Evolutionary conservation across 768 basidiomycete genomes (phyloP), one percentile per base, ranked within the genome.

Genomic region (Boletus subcaerulescens): DNA sequence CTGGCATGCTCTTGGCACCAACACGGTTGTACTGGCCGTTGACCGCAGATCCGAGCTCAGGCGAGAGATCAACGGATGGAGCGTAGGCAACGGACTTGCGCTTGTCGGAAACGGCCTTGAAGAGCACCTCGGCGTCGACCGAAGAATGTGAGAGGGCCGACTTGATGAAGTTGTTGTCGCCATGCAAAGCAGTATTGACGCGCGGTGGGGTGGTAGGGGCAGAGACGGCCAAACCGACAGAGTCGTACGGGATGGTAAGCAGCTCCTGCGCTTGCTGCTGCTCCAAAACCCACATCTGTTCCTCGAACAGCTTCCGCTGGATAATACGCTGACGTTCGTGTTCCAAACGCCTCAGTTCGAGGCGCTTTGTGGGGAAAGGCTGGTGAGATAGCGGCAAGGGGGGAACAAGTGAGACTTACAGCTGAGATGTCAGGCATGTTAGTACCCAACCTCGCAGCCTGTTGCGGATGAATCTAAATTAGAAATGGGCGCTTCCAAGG

Each of bases 241-340:
- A 59, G 57, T 89, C 87, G 66, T 81, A 82, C 35, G 89, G 88
- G 62, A 92, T 80, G 60, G 72, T 81, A 65, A 94, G 83, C 38
- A 93, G 80, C 68, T 93, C 91, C 60, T 89, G 87, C 13, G 85
- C 86, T 73, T 98, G 95, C 71, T 93, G 87, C 60, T 89, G 87
- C 74, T 98, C 94, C 60, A 98, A 81, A 50, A 80, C 85, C 52
- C 89, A 87, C 95, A 97, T 97, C 74, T 97, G 93, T 64, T 96
- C 92, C 73, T 98, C 95, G 71, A 98, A 98, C 65, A 91, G 74
- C 73, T 86, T 89, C 68, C 93, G 87, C 70, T 96, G 94, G 41
- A 91, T 70, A 38, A 76, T 76, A 58, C 94, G 91, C 73, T 94
- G 91, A 48, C 91, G 86, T 73, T 97, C 93, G 67, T 98, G 93